A percentile compares a stretch with the other conserved stretches of the same genome.
These are phyloP conservation scores for Zostera marina DNA, from an alignment of 116 monocot species.

Conservation along the genomic window DNA sequence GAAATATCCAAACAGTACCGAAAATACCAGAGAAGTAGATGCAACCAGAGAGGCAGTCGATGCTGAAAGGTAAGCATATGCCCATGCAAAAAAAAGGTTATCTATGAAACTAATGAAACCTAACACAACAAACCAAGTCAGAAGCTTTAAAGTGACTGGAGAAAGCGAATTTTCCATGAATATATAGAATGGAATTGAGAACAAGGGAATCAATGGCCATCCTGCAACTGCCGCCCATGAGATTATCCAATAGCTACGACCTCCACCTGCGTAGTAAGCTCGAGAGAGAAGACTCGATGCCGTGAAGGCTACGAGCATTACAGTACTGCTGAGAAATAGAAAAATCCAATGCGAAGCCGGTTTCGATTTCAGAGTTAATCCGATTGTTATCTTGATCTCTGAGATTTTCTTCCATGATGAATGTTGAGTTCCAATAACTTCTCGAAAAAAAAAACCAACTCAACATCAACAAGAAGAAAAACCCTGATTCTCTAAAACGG, in stretches of 20 bases:
- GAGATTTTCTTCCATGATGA: constrained; percentile 12
- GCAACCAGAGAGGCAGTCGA: constrained; percentile 57
- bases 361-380: constrained; percentile 24
- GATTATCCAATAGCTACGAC: constrained; percentile 87
- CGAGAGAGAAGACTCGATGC: constrained; percentile 85
- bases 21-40: constrained; percentile 25
- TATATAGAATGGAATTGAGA: constrained; percentile 49
- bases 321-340: constrained; percentile 28
- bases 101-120: constrained; percentile 83
- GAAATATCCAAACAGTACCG: constrained; percentile 48
- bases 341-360: constrained; percentile 60
- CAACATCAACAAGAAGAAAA: no score
- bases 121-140: constrained; percentile 45
- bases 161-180: constrained; percentile 28
- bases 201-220: constrained; percentile 65
- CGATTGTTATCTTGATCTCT: constrained; percentile 6
- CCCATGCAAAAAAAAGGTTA: constrained; percentile 85
- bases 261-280: constrained; percentile 60
- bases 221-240: constrained; percentile 89
- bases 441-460: background rate
- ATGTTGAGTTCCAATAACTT: background rate
- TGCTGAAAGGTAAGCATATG: constrained; percentile 58
- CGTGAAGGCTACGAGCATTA: constrained; percentile 82
- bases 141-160: constrained; percentile 42
- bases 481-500: no score